Base-by-base conservation (phyloP, 371 early-diverging fungal genomes). In the Dipsacomyces acuminosporus region DNA sequence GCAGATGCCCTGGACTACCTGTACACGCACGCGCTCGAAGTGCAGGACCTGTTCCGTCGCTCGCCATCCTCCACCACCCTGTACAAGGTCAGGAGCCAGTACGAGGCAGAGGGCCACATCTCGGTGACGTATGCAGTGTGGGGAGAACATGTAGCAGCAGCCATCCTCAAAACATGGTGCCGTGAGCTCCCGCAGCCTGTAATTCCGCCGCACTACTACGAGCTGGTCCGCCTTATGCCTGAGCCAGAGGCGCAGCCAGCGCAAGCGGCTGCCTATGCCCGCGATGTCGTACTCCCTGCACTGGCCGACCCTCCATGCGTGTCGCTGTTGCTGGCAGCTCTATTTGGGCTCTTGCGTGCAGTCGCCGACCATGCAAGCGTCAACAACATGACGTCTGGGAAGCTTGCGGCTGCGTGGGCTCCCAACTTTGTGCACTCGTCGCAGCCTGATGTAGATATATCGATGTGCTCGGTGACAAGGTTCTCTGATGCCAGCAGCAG, bases 11-110 rank as follows among this genome's bases (percentile, higher is more conserved):
- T 85, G 30, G 71, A 74, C 30, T 84, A 72, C 56, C 67, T 87
- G 24, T 58, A 76, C 41, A 57, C 60, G 2, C 58, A 83, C 22
- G 88, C 91, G 0, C 71, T 93, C 50, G 77, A 83, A 42, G 82
- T 84, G 30, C 92, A 91, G 62, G 96, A 94, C 20, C 61, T 96
- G 22, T 96, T 96, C 56, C 79, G 96, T 26, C 82, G 89, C 45
- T 88, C 92, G 15, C 92, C 94, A 2, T 76, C 77, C 18, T 79
- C 82, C 6, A 62, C 69, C 15, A 73, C 74, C 38, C 58, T 86
- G 47, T 76, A 81, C 50, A 76, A 78, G 33, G 86, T 86, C 30
- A 85, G 87, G 45, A 74, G 74, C 14, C 81, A 78, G 9, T 89
- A 88, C 61, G 83, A 95, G 57, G 65, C 75, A 42, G 61, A 54